Evolutionary conservation across 2,329 filamentous ascomycete genomes (phyloP), one percentile per base, ranked within the genome.

Genomic region (Claviceps pusilla): DNA sequence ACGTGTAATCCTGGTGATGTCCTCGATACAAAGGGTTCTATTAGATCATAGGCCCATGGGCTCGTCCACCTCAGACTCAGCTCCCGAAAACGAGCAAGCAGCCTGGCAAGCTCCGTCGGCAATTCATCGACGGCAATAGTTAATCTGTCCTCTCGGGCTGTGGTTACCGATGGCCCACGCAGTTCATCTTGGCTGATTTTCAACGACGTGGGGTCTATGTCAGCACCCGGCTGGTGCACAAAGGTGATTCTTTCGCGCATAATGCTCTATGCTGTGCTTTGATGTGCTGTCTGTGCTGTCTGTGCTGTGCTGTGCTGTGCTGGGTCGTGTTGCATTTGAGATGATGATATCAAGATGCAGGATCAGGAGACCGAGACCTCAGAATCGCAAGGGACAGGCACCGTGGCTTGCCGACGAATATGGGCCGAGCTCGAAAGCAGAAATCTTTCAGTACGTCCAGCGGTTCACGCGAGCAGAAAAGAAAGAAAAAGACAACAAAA

Each of bases 201-300:
- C 52, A 95, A 69, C 48, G 79, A 72, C 2, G 78, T 70, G 0
- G 86, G 84, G 52, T 86, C 79, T 57, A 90, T 75, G 2, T 76
- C 75, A 54, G 78, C 72, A 47, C 83, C 79, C n/a, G 77, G 73
- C 28, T 78, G 76, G 59, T 86, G 82, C 53, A 94, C 73, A 59
- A 89, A 93, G 0, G 90, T 95, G 61, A 89, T 82, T 69, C 87
- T 76, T 69, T 89, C 81, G 61, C 84, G 82, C 87, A 91, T 89
- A 43, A 53, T 71, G 56, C 14, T 19, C 41, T 24, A 24, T 37
- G 35, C 35, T 24, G 24, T 24, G 24, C 24, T 24, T 24, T 39
- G 37, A 11, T 39, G 37, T 12, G 37, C 12, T 12, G 24, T 24
- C 24, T 24, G 24, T 24, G 24, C 24, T 24, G 24, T 24, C 24